A percentile compares a stretch with the other conserved stretches of the same genome.
phyloP scores from a whole-genome alignment of 805 yeast genomes.

The Kodamaea leandrae region DNA sequence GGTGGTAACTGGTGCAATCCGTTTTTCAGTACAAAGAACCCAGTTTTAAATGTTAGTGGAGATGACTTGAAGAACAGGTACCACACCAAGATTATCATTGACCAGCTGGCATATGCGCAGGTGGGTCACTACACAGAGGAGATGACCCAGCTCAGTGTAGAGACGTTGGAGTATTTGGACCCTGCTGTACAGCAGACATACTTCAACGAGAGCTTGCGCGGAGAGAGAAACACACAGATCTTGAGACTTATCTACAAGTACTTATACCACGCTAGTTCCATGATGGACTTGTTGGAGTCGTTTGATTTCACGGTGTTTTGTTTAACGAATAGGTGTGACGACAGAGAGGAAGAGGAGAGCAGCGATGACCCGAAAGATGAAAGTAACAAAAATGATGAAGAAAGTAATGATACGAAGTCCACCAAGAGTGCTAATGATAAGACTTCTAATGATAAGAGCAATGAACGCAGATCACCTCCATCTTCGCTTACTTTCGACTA shows the following conservation, averaged over 20 bases:
- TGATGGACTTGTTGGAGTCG: slow-evolving; percentile 55
- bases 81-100: slow-evolving; percentile 49
- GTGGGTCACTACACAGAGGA: slow-evolving; percentile 37
- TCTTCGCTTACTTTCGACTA: slow-evolving; percentile 42
- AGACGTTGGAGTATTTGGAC: slow-evolving; percentile 41
- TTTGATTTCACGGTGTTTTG: slow-evolving; percentile 59
- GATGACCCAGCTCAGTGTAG: slow-evolving; percentile 37
- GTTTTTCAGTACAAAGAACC: slow-evolving; percentile 44
- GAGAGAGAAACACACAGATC: slow-evolving; percentile 51
- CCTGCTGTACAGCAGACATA: slow-evolving; percentile 34
- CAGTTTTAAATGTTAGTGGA: slow-evolving; percentile 40
- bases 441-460: neutral
- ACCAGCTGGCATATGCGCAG: slow-evolving; percentile 43
- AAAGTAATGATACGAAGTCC: slow-evolving; percentile 2
- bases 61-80: slow-evolving; percentile 40
- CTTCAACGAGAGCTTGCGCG: slow-evolving; percentile 32
- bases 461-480: neutral
- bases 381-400: slow-evolving; percentile 13
- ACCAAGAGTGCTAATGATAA: slow-evolving; percentile 1
- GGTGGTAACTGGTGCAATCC: slow-evolving; percentile 83
- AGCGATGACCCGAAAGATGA: slow-evolving; percentile 11
- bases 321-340: slow-evolving; percentile 32
- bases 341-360: slow-evolving; percentile 11
- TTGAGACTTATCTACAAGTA: slow-evolving; percentile 53
- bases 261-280: slow-evolving; percentile 46